Conservation (phyloP, 129 eudicot genomes). For the Ambrosia artemisiifolia region DNA sequence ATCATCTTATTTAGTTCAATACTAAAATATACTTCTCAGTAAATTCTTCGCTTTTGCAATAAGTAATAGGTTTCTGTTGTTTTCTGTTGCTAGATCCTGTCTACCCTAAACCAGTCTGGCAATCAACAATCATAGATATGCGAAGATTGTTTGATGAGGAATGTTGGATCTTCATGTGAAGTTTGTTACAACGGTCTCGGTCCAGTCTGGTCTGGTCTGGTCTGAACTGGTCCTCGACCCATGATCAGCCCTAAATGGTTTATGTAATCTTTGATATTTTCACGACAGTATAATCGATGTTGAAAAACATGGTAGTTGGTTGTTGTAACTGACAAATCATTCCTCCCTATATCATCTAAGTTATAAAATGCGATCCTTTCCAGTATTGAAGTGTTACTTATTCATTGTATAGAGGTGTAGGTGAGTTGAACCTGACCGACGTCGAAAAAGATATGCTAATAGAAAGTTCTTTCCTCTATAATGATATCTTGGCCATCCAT, state of each 20-base stretch:
- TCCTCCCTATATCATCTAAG: neutral
- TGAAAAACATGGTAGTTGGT: neutral
- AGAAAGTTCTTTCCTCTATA: neutral
- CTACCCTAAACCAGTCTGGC: conserved; percentile 19
- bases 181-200: neutral
- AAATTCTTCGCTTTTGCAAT: neutral
- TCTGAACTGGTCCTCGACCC: neutral
- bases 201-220: neutral
- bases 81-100: conserved; percentile 37
- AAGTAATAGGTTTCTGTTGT: conserved; percentile 17
- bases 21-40: neutral
- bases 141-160: conserved; percentile 5
- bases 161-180: conserved; percentile 4
- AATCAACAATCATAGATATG: neutral
- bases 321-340: neutral
- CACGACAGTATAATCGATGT: neutral
- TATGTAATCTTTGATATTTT: conserved; percentile 13
- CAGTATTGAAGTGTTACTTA: neutral
- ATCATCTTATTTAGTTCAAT: neutral
- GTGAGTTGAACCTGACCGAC: neutral
- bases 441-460: neutral
- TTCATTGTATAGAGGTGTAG: neutral
- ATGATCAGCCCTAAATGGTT: neutral
- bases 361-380: neutral
- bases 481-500: neutral